Conservation (phyloP, 1,284 basidiomycete species). For the Schizopora paradoxa region DNA sequence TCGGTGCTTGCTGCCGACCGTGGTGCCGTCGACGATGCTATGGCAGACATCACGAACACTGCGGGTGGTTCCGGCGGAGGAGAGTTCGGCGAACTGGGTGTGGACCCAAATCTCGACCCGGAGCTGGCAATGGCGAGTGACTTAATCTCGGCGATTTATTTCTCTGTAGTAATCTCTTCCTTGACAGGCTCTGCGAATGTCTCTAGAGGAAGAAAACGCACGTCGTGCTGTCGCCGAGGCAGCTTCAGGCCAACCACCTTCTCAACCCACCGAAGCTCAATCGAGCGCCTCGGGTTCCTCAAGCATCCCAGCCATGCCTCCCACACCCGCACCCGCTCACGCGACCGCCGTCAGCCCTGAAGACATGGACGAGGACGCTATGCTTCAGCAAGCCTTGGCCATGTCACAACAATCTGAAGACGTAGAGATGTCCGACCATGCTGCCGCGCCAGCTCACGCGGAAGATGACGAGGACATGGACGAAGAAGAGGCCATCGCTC, state of each 20-base stretch:
- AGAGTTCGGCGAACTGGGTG: conserved; percentile 64
- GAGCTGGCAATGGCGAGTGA: conserved; percentile 88
- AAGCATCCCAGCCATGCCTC: conserved; percentile 30
- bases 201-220: conserved; percentile 94
- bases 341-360: conserved; percentile 28
- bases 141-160: background rate
- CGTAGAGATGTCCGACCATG: conserved; percentile 45
- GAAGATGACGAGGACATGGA: conserved; percentile 27
- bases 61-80: conserved; percentile 43
- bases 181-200: conserved; percentile 88
- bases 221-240: conserved; percentile 66
- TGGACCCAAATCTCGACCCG: conserved; percentile 93
- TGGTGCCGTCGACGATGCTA: conserved; percentile 52
- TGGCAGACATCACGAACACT: conserved; percentile 42
- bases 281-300: conserved; percentile 30
- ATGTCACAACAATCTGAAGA: conserved; percentile 43
- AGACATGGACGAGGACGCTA: conserved; percentile 63
- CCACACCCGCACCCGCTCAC: conserved; percentile 27
- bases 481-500: conserved; percentile 57
- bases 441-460: conserved; percentile 17
- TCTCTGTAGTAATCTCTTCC: conserved; percentile 5
- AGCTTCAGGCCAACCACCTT: conserved; percentile 30
- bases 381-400: conserved; percentile 60
- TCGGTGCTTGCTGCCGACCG: conserved; percentile 81
- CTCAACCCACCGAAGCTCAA: conserved; percentile 29